These are phyloP conservation scores for Parasitella parasitica DNA, from an alignment of 371 early-diverging fungal species.

Conservation along the genomic window DNA sequence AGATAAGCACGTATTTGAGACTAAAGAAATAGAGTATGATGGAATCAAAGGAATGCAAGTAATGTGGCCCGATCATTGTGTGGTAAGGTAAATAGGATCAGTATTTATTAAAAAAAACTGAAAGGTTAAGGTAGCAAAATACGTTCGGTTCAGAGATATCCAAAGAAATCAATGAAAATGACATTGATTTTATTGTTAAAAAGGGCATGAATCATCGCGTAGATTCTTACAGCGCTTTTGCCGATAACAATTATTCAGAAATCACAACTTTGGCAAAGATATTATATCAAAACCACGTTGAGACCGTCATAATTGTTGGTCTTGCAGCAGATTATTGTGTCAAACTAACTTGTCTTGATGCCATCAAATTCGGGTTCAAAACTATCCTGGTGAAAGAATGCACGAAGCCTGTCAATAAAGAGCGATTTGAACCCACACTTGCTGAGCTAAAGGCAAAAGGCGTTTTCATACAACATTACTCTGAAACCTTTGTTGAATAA, in stretches of 20 bases:
- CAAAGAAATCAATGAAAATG: background rate
- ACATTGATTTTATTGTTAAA: constrained; percentile 23
- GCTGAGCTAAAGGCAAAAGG: constrained; percentile 24
- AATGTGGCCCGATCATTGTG: constrained; percentile 49
- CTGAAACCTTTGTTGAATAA: background rate
- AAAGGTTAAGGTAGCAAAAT: too few species aligned
- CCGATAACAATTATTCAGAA: constrained; percentile 41
- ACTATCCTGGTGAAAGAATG: constrained; percentile 35
- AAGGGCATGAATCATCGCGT: constrained; percentile 35
- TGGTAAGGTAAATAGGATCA: too few species aligned
- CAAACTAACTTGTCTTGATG: constrained; percentile 43
- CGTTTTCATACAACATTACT: constrained; percentile 13
- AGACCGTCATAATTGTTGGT: constrained; percentile 35
- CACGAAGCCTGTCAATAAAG: constrained; percentile 28
- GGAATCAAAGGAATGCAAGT: constrained; percentile 23
- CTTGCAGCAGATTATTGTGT: constrained; percentile 48
- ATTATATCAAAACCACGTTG: constrained; percentile 32
- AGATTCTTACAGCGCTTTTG: constrained; percentile 50
- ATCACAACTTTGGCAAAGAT: constrained; percentile 36
- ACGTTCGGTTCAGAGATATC: constrained; percentile 28
- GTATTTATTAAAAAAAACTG: too few species aligned
- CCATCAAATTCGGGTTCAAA: constrained; percentile 47
- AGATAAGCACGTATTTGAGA: constrained; percentile 29
- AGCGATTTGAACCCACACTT: constrained; percentile 19
- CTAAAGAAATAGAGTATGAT: constrained; percentile 28